Evolutionary conservation across 108 stramenopile species (phyloP), one percentile per base, ranked within the genome.

Genomic region (Skeletonema potamos): DNA sequence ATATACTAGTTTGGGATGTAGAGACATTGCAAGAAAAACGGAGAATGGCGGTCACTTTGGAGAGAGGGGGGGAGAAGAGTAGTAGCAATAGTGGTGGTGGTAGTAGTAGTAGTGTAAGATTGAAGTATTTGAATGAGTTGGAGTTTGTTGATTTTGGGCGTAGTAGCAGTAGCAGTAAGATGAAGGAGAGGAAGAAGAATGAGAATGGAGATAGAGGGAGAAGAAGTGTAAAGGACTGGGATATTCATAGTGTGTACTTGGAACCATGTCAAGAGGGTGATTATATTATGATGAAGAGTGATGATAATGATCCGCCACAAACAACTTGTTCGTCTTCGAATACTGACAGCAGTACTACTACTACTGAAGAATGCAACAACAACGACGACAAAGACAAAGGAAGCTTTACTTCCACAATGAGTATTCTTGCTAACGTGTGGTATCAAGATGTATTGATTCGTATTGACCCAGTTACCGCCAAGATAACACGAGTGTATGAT

Each of bases 341-440:
- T 20, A 6, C 18, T 1, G 18, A 46, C 17, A 46, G 44, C 13
- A 18, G 18, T 20, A 13, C 48, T 24, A 32, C 26, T 30, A 29
- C 0, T 74, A 20, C 72, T 85, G 34, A 84, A 85, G 34, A 81
- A 87, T 72, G 74, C 84, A 39, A 77, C 85, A 78, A 83, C 56
- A 34, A 79, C 48, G 73, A 71, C 83, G 75, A 83, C 56, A 44
- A 79, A 39, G 66, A 70, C 70, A 55, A 80, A 77, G 15, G 75
- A 75, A 54, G 85, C 20, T 69, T 73, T 28, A 59, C 72, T n/a
- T 56, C 72, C 11, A 28, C 79, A 32, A 81, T 81, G 79, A 87
- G 84, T 10, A 67, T 94, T 11, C 59, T 92, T 36, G 91, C 89
- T 30, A 92, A 94, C 67, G 57, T 90, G 20, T 92, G 89, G 89